phyloP scores from a whole-genome alignment of 192 early-diverging fungal species.

The Podochytrium sp. region DNA sequence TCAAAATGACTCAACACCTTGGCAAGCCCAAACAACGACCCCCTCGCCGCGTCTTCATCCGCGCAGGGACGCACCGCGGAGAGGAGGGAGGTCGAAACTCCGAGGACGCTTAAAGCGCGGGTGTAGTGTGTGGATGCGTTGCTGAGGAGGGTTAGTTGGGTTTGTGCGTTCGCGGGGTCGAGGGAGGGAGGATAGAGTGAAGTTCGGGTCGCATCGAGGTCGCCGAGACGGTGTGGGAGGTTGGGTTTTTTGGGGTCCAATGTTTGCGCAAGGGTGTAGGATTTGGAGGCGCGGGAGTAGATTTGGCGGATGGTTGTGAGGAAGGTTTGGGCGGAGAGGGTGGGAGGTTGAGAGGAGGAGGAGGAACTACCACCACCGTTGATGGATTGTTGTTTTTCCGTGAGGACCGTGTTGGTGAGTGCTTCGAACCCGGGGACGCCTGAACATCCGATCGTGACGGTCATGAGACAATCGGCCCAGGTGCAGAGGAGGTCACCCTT shows the following conservation, averaged over 20 bases:
- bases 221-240: constrained; percentile 24
- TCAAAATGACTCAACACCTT: constrained; percentile 29
- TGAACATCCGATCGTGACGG: constrained; percentile 13
- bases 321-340: not conserved
- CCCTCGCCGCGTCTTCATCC: constrained; percentile 10
- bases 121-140: constrained; percentile 28
- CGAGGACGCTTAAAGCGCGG: constrained; percentile 17
- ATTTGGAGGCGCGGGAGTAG: constrained; percentile 20
- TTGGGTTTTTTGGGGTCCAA: constrained; percentile 22
- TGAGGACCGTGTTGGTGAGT: not conserved
- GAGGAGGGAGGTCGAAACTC: constrained; percentile 8
- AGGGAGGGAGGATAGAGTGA: constrained; percentile 25
- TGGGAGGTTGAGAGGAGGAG: constrained; percentile 22
- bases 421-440: constrained; percentile 19
- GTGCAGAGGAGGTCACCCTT: constrained; percentile 43
- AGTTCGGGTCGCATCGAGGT: constrained; percentile 38
- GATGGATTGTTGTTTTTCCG: not conserved
- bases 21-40: constrained; percentile 18
- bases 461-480: constrained; percentile 38
- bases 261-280: constrained; percentile 33
- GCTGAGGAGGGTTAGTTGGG: constrained; percentile 1
- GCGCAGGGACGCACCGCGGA: not conserved
- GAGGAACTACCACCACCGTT: not conserved
- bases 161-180: not conserved
- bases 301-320: constrained; percentile 25